Evolutionary conservation across 83 land plant species (phyloP), one percentile per base, ranked within the genome.

Genomic region (Thuja plicata): DNA sequence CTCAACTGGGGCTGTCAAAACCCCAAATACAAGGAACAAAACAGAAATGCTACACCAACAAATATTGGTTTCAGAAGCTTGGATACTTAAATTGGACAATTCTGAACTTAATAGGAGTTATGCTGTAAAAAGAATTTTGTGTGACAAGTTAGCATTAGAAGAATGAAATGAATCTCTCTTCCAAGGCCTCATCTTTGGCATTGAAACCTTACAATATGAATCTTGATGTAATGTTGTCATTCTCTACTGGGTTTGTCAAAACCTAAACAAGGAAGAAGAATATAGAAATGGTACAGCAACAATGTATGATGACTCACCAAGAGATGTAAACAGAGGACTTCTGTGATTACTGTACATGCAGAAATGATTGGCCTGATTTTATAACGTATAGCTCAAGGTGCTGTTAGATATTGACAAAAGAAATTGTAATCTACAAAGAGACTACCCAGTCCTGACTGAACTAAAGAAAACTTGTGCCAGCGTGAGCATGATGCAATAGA

Each of bases 401-500:
- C 2, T 35, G 38, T 13, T 76, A 32, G 3, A 76, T 35, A 4
- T 76, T 76, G 79, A 34, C 17, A 76, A 76, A 15, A 76, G 38
- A 34, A 76, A 76, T 13, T 76, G 40, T 35, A 76, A 27, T 27
- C 17, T 8, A 35, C 38, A 3, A 76, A 74, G 35, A 15, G 38
- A 15, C 15, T 73, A 73, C 37, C 34, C 35, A 8, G 32, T 11
- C 16, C 17, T 30, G 46, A 85, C 34, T 52, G 30, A 52, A 32
- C 88, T 83, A 90, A 37, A 93, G 86, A 84, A 96, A 97, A 15
- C 93, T 38, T 41, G 97, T 92, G 17, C 96, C 97, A 0, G 94
- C 95, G 48, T 91, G 95, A 27, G 93, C 96, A 90, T 93, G 94
- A 89, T 98, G 99, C 80, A 98, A 79, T 35, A 98, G 91, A 85